Percentiles rank a stretch among this genome's conserved stretches.
phyloP scores from a whole-genome alignment of 2,329 filamentous ascomycete species.

The Xylariaceae sp. region DNA sequence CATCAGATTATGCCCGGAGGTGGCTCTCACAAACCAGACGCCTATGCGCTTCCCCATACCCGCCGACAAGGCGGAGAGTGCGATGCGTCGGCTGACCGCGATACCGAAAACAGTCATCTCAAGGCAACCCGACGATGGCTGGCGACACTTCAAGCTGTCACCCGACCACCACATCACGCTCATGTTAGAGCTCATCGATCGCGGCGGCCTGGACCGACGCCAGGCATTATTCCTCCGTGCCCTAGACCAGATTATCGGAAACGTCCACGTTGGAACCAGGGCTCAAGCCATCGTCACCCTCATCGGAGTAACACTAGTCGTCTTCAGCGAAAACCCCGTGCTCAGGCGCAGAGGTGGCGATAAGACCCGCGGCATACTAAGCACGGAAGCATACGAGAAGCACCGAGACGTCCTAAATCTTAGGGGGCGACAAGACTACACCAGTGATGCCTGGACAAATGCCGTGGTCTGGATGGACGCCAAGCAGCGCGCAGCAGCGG shows the following conservation, averaged over 20 bases:
- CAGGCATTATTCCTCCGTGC: not conserved
- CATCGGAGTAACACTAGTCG: not conserved
- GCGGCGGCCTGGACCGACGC: not conserved
- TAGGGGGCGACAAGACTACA: not conserved
- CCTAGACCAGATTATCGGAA: not conserved
- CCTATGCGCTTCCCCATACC: not conserved
- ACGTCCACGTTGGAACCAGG: too few relatives aligned
- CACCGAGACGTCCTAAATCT: not conserved
- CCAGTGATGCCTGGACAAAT: not conserved
- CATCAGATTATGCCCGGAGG: not conserved
- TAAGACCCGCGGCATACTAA: too few relatives aligned
- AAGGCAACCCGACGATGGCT: too few relatives aligned
- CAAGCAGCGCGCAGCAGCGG: not conserved
- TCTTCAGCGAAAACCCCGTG: not conserved
- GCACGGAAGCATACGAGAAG: too few relatives aligned
- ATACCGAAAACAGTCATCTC: too few relatives aligned
- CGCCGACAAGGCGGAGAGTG: not conserved
- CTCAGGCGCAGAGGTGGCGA: too few relatives aligned
- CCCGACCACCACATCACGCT: too few relatives aligned
- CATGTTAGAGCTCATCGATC: not conserved
- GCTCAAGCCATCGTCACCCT: not conserved
- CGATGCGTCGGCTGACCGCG: not conserved
- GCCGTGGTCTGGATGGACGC: conserved; percentile 5
- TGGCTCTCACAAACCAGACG: not conserved
- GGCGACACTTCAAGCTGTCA: too few relatives aligned